Percentiles rank a stretch among this genome's conserved stretches.
phyloP scores from a whole-genome alignment of 139 green algal species.

The Cymbomonas tetramitiformis region DNA sequence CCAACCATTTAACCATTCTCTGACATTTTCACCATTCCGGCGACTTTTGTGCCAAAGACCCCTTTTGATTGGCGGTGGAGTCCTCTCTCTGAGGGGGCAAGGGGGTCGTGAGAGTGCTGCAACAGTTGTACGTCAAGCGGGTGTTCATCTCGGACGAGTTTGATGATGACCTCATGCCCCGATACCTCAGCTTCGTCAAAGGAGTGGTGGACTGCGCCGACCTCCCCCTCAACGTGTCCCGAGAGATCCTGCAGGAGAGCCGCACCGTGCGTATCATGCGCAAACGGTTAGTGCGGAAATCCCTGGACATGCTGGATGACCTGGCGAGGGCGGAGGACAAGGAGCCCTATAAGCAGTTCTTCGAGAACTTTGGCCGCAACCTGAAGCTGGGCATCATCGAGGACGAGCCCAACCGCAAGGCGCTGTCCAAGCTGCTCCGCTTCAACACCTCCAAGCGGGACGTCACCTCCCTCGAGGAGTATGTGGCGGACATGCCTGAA shows the following conservation, averaged over 20 bases:
- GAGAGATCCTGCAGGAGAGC: conserved; percentile 85
- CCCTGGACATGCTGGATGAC: conserved; percentile 79
- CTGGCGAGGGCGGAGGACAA: conserved; percentile 43
- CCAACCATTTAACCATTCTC: too few relatives aligned
- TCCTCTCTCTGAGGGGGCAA: too few relatives aligned
- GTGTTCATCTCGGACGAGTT: conserved; percentile 98
- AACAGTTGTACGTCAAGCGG: conserved; percentile 91
- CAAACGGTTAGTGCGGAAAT: conserved; percentile 73
- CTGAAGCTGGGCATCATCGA: conserved; percentile 85
- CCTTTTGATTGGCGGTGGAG: too few relatives aligned
- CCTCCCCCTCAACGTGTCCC: conserved; percentile 90
- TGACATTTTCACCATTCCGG: too few relatives aligned
- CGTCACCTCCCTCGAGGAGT: conserved; percentile 58
- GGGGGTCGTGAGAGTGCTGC: too few relatives aligned
- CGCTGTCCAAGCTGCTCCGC: conserved; percentile 67
- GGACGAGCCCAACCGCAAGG: conserved; percentile 55
- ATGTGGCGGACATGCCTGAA: conserved; percentile 76
- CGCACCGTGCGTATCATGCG: conserved; percentile 78
- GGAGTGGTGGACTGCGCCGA: conserved; percentile 88
- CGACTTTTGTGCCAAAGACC: too few relatives aligned
- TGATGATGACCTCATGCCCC: conserved; percentile 86
- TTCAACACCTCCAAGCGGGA: conserved; percentile 49
- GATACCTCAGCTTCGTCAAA: conserved; percentile 79
- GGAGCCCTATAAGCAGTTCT: conserved; percentile 58
- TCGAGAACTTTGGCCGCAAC: conserved; percentile 75